Evolutionary conservation across 768 basidiomycete species (phyloP), one percentile per base, ranked within the genome.

Genomic region (Hypholoma sublateritium): DNA sequence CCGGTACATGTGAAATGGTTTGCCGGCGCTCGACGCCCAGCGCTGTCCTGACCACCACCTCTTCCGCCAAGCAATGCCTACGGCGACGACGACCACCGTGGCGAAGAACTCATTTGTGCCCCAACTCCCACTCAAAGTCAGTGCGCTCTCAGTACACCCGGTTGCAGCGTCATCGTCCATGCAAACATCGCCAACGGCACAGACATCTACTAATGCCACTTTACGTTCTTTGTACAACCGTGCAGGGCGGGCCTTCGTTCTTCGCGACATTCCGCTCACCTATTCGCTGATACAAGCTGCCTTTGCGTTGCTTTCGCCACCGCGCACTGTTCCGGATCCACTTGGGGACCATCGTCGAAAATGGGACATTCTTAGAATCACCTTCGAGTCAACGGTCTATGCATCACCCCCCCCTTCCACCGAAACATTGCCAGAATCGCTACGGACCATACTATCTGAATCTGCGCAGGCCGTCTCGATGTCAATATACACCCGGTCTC

Each of bases 311-410:
- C 65, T 94, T 59, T 77, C 67, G 14, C 74, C 77, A 3, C 83
- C 74, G 5, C 52, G 61, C 32, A 57, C 58, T 6, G 34, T 62
- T 7, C 63, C 68, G 12, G 85, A 85, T 57, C 46, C 63, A 3
- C 75, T 84, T 4, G 75, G 79, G 54, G 72, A 80, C 19, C 75
- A 84, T 58, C 83, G 91, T 16, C 78, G 86, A 55, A 93, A 92
- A 74, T 94, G 92, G 92, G 91, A 94, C 65, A 84, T 94, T 55
- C 84, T 94, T 6, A 81, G 92, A 22, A 87, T 94, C 59, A 93
- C 91, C 0, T 79, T 92, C 53, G 91, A 93, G 67, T 83, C 86
- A 1, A 90, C 87, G 0, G 71, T 89, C 24, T 91, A 88, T 65
- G 69, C 82, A 13, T 79, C 87, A 0, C 82, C 84, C 1, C 80